Conservation (phyloP, 2,329 filamentous ascomycete genomes). For the Neoascochyta sp. region DNA sequence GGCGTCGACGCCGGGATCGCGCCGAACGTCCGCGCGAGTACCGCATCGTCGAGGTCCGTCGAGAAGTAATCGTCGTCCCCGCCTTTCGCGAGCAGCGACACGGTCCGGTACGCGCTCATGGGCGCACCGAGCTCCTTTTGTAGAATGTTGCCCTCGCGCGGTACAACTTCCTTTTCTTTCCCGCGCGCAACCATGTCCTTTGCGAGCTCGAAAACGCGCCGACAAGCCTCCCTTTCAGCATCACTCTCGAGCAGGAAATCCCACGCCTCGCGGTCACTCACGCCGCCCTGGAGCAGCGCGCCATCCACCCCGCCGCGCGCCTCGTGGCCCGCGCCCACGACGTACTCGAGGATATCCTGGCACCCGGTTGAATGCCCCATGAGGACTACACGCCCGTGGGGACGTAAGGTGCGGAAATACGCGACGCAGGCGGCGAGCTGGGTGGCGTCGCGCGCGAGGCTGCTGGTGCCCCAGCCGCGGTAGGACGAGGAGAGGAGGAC, state of each 20-base stretch:
- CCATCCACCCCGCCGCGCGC: constrained; percentile 61
- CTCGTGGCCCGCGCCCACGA: constrained; percentile 38
- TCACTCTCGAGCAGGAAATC: constrained; percentile 36
- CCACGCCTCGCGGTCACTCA: constrained; percentile 68
- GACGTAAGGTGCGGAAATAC: constrained; percentile 46
- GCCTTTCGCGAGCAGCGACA: constrained; percentile 55
- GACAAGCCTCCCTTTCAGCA: constrained; percentile 5
- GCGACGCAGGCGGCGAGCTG: constrained; percentile 52
- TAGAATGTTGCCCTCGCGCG: constrained; percentile 32
- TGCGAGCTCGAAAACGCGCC: constrained; percentile 45
- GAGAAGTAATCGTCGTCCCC: constrained; percentile 87
- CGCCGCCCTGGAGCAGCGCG: constrained; percentile 74
- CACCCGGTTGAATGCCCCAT: constrained; percentile 68
- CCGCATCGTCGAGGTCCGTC: constrained; percentile 63
- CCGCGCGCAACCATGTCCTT: constrained; percentile 55
- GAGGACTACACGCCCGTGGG: constrained; percentile 55
- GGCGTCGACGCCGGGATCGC: constrained; percentile 50
- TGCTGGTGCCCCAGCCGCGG: constrained; percentile 53
- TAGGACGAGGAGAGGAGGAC: constrained; percentile 53
- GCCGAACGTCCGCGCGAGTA: constrained; percentile 63
- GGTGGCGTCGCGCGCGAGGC: constrained; percentile 52
- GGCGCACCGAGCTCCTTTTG: constrained; percentile 37
- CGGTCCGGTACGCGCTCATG: constrained; percentile 56
- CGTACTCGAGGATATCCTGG: constrained; percentile 65
- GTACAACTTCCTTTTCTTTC: constrained; percentile 54